These are phyloP conservation scores for Suillus americanus DNA, from an alignment of 768 basidiomycete genomes.

Conservation along the genomic window DNA sequence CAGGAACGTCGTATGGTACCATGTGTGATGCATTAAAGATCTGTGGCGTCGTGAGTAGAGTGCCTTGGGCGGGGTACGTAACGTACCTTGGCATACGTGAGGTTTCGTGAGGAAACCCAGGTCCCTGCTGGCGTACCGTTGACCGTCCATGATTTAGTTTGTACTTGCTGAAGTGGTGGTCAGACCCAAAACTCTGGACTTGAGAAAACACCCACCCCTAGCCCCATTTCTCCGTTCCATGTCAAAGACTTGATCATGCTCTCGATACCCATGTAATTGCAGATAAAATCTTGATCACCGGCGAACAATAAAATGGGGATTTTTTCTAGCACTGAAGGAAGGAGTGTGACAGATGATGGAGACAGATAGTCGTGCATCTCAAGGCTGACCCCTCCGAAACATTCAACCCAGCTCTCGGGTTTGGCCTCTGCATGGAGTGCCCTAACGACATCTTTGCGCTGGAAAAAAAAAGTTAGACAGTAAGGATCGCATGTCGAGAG, in stretches of 20 bases:
- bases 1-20: conserved; percentile 86
- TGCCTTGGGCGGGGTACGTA: not conserved
- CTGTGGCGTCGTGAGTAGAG: conserved; percentile 36
- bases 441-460: conserved; percentile 78
- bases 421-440: conserved; percentile 83
- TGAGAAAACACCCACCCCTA: conserved; percentile 60
- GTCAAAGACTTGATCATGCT: conserved; percentile 76
- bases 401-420: conserved; percentile 86
- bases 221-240: conserved; percentile 85
- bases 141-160: conserved; percentile 75
- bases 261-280: conserved; percentile 93
- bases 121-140: conserved; percentile 78
- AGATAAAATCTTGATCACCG: conserved; percentile 95
- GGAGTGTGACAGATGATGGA: conserved; percentile 68
- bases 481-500: not conserved
- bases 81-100: conserved; percentile 87
- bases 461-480: not conserved
- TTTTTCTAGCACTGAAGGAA: conserved; percentile 76
- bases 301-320: conserved; percentile 90
- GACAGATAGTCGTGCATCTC: conserved; percentile 58
- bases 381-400: conserved; percentile 61
- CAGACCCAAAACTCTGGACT: conserved; percentile 5
- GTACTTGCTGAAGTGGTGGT: conserved; percentile 47
- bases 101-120: conserved; percentile 86
- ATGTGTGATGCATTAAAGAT: conserved; percentile 95